Evolutionary conservation across 2,329 filamentous ascomycete species (phyloP).

Genomic region (Ceratocystis cacaofunesta): DNA sequence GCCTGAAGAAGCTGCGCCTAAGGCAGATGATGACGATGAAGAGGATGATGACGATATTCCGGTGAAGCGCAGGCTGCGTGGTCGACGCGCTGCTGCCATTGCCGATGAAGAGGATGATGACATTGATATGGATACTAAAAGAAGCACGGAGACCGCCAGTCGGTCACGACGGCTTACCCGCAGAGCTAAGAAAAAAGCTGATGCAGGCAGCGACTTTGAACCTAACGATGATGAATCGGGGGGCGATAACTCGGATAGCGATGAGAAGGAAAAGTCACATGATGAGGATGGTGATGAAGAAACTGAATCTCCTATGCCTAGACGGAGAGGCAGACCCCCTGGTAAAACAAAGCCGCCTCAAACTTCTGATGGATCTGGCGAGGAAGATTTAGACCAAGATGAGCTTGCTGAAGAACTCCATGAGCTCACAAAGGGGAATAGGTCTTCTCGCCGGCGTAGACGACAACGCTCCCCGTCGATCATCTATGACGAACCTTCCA

Average conservation of each 20-base stretch:
- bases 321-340: constrained; percentile 29
- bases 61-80: constrained; percentile 13
- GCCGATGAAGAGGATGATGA: constrained; percentile 31
- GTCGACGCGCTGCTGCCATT: constrained; percentile 16
- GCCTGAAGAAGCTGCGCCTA: not conserved
- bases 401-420: constrained; percentile 52
- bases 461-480: constrained; percentile 35
- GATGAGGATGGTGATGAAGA: constrained; percentile 27
- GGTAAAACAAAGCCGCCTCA: constrained; percentile 33
- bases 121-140: constrained; percentile 25
- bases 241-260: constrained; percentile 39
- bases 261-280: constrained; percentile 28
- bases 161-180: constrained; percentile 34
- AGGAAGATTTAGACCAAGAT: constrained; percentile 43
- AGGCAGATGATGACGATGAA: constrained; percentile 22
- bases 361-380: constrained; percentile 36
- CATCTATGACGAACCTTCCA: constrained; percentile 41
- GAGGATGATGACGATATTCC: constrained; percentile 23
- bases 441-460: constrained; percentile 35
- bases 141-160: constrained; percentile 19
- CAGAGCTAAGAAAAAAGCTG: constrained; percentile 34
- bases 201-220: constrained; percentile 47
- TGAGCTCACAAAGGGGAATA: constrained; percentile 42
- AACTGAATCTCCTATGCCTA: constrained; percentile 28
- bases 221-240: constrained; percentile 41